Evolutionary conservation across 495 filamentous ascomycete species (phyloP).

Genomic region (Durotheca rogersii): DNA sequence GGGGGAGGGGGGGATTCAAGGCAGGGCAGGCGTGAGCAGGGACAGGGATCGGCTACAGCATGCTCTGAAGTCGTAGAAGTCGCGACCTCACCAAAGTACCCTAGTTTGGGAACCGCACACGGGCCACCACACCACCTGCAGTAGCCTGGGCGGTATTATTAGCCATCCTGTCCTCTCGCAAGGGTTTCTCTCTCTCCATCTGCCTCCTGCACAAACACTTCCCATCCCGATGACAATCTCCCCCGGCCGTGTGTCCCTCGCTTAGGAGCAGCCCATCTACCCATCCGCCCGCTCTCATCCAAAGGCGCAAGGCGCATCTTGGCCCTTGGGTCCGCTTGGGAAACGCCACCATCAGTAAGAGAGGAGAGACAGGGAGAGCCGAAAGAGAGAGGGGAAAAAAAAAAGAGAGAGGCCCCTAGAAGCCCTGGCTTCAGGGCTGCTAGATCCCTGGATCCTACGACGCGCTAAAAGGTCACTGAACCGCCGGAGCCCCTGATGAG

Average conservation of each 20-base stretch:
- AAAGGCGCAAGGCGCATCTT: background rate
- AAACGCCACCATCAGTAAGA: conserved; percentile 9
- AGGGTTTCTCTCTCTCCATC: conserved; percentile 3
- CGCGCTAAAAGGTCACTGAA: conserved; percentile 15
- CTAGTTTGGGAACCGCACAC: conserved; percentile 8
- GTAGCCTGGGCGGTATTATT: conserved; percentile 19
- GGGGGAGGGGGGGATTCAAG: background rate
- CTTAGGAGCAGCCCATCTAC: background rate
- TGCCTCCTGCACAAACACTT: conserved; percentile 15
- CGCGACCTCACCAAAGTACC: conserved; percentile 5
- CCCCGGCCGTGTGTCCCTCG: conserved; percentile 4
- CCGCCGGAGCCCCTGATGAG: conserved; percentile 11
- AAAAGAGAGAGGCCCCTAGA: background rate
- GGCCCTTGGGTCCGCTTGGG: conserved; percentile 23
- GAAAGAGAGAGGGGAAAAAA: no score
- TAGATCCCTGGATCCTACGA: conserved; percentile 19
- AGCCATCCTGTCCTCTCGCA: conserved; percentile 7
- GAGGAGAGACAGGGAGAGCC: no score
- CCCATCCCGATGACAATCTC: conserved; percentile 7
- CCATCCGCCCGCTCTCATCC: conserved; percentile 15
- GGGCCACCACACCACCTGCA: conserved; percentile 23
- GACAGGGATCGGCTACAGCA: conserved; percentile 5
- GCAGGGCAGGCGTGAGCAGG: background rate
- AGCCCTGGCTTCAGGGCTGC: background rate
- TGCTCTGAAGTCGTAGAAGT: conserved; percentile 1